phyloP scores from a whole-genome alignment of 768 basidiomycete genomes.

The Pisolithus marmoratus region DNA sequence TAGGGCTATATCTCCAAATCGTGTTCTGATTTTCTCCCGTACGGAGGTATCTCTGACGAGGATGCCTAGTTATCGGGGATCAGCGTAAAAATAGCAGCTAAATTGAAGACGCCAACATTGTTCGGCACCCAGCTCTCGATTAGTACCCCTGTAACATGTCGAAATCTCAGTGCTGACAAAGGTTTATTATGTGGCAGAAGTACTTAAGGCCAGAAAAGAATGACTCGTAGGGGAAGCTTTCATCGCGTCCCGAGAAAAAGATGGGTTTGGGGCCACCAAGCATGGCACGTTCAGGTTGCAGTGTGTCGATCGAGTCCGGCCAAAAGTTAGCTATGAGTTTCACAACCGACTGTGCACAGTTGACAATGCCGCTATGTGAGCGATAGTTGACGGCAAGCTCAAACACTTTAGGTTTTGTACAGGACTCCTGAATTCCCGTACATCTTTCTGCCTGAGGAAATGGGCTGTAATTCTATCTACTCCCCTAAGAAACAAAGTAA shows the following conservation, averaged over 20 bases:
- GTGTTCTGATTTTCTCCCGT: slow-evolving; percentile 36
- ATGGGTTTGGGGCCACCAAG: slow-evolving; percentile 51
- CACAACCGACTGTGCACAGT: slow-evolving; percentile 60
- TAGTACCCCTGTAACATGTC: slow-evolving; percentile 31
- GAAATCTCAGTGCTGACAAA: slow-evolving; percentile 4
- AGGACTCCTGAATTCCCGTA: slow-evolving; percentile 1
- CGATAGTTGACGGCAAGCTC: slow-evolving; percentile 62
- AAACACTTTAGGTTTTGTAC: slow-evolving; percentile 31
- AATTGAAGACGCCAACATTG: slow-evolving; percentile 47
- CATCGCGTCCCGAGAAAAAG: slow-evolving; percentile 46
- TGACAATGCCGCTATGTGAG: slow-evolving; percentile 67
- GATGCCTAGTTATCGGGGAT: slow-evolving; percentile 41
- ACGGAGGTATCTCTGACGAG: slow-evolving; percentile 60
- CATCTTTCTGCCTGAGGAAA: background rate
- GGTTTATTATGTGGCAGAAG: background rate
- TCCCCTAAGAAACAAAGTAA: slow-evolving; percentile 14
- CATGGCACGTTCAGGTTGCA: slow-evolving; percentile 50
- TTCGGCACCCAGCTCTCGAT: slow-evolving; percentile 55
- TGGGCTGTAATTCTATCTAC: background rate
- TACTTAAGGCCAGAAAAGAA: slow-evolving; percentile 51
- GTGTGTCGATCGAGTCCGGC: slow-evolving; percentile 57
- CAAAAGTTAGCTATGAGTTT: slow-evolving; percentile 57
- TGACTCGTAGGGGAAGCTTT: slow-evolving; percentile 42
- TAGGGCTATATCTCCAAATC: slow-evolving; percentile 53
- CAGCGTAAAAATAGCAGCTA: background rate